Conservation (phyloP, 2,329 filamentous ascomycete genomes). For the Aspergillus ruber region DNA sequence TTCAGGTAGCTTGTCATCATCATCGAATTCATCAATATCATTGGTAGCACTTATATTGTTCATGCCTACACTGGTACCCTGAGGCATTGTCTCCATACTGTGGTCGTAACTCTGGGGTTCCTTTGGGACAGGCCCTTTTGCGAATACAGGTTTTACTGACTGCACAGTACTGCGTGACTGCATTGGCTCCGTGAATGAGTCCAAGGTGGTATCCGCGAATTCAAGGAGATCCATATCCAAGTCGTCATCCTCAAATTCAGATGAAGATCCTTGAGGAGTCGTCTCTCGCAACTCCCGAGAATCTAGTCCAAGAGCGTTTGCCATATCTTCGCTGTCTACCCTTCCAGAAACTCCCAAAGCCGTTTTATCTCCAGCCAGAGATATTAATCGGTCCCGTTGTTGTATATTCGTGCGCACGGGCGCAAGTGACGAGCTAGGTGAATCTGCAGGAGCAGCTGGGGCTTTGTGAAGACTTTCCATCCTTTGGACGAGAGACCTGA, state of each 20-base stretch:
- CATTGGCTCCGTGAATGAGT: slow-evolving; percentile 20
- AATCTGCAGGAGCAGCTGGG: slow-evolving; percentile 20
- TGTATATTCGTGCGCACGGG: slow-evolving; percentile 27
- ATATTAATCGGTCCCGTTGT: slow-evolving; percentile 24
- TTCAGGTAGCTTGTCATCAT: slow-evolving; percentile 56
- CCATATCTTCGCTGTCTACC: not conserved
- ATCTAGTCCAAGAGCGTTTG: not conserved
- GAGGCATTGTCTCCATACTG: slow-evolving; percentile 2
- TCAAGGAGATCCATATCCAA: slow-evolving; percentile 42
- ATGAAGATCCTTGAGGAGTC: slow-evolving; percentile 24
- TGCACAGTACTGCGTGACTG: not conserved
- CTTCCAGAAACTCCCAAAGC: not conserved
- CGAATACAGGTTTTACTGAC: not conserved
- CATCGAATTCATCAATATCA: slow-evolving; percentile 57
- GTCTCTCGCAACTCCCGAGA: not conserved
- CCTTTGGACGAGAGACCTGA: slow-evolving; percentile 58
- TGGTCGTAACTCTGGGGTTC: slow-evolving; percentile 1
- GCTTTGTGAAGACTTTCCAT: slow-evolving; percentile 49
- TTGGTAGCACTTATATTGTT: slow-evolving; percentile 14
- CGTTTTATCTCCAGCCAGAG: slow-evolving; percentile 20
- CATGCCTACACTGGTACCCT: slow-evolving; percentile 4
- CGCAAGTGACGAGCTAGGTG: slow-evolving; percentile 41
- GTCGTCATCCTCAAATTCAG: slow-evolving; percentile 45
- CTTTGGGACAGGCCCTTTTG: not conserved
- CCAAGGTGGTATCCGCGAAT: slow-evolving; percentile 27